These are phyloP conservation scores for Monosporascus ibericus DNA, from an alignment of 2,329 filamentous ascomycete genomes.

Conservation along the genomic window DNA sequence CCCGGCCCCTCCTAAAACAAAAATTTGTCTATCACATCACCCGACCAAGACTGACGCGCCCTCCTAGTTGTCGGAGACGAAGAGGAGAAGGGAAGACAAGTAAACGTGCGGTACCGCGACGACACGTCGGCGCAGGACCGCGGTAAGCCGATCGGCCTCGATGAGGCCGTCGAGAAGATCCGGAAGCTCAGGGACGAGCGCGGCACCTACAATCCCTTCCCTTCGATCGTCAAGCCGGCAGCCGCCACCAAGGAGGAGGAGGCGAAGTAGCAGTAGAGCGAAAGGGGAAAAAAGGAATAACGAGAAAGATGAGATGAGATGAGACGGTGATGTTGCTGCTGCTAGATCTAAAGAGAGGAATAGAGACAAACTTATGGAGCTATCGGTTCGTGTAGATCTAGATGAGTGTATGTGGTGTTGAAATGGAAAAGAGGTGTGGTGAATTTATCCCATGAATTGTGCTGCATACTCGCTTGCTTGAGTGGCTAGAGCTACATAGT, in stretches of 20 bases:
- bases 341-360: too few relatives aligned
- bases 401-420: too few relatives aligned
- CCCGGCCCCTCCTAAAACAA: too few relatives aligned
- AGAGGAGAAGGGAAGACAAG: slow-evolving; percentile 52
- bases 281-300: not conserved
- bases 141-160: slow-evolving; percentile 51
- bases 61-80: slow-evolving; percentile 54
- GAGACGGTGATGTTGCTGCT: too few relatives aligned
- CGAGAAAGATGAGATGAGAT: not conserved
- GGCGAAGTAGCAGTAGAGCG: not conserved
- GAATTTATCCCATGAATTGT: too few relatives aligned
- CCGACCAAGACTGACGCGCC: not conserved
- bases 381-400: too few relatives aligned
- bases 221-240: slow-evolving; percentile 4
- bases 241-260: not conserved
- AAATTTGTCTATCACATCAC: not conserved
- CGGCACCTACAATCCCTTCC: slow-evolving; percentile 30
- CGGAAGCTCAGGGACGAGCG: slow-evolving; percentile 43
- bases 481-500: too few relatives aligned
- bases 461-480: too few relatives aligned
- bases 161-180: slow-evolving; percentile 52
- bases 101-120: slow-evolving; percentile 60
- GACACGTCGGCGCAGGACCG: slow-evolving; percentile 56
- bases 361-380: too few relatives aligned
- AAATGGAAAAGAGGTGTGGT: too few relatives aligned